These are phyloP conservation scores for Quercus suber DNA, from an alignment of 306 rosid genomes.

Conservation along the genomic window DNA sequence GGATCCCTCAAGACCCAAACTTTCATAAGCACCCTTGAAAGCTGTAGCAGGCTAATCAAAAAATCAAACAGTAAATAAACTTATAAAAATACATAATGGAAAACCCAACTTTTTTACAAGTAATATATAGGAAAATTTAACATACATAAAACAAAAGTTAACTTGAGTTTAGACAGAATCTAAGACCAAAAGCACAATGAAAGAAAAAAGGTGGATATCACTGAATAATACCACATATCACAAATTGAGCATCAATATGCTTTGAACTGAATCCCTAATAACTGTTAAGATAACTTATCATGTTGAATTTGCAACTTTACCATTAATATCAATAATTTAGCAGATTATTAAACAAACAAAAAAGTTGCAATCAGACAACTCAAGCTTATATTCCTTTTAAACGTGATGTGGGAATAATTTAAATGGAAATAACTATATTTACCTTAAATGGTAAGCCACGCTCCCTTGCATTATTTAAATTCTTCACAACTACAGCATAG, in stretches of 20 bases:
- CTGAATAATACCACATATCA: background rate
- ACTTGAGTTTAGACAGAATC: background rate
- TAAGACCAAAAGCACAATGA: background rate
- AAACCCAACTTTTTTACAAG: background rate
- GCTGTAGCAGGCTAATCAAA: constrained; percentile 67
- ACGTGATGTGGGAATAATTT: constrained; percentile 7
- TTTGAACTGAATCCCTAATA: background rate
- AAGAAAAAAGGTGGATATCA: background rate
- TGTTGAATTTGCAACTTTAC: constrained; percentile 9
- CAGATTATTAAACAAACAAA: constrained; percentile 14
- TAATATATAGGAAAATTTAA: background rate
- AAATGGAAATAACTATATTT: constrained; percentile 19
- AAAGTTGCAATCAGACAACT: constrained; percentile 1
- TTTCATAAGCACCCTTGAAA: constrained; percentile 84
- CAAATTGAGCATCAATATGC: background rate
- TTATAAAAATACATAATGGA: background rate
- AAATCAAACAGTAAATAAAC: background rate
- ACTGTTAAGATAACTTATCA: constrained; percentile 4
- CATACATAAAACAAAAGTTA: background rate
- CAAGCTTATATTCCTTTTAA: constrained; percentile 1
- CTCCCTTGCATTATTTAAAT: constrained; percentile 82
- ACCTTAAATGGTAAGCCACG: constrained; percentile 77
- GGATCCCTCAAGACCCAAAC: constrained; percentile 65
- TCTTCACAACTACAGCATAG: constrained; percentile 82
- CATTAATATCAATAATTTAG: constrained; percentile 8